Percentiles rank a stretch among this genome's conserved stretches.
Conservation (phyloP, 1,284 basidiomycete genomes). For the Ustilago tritici region DNA sequence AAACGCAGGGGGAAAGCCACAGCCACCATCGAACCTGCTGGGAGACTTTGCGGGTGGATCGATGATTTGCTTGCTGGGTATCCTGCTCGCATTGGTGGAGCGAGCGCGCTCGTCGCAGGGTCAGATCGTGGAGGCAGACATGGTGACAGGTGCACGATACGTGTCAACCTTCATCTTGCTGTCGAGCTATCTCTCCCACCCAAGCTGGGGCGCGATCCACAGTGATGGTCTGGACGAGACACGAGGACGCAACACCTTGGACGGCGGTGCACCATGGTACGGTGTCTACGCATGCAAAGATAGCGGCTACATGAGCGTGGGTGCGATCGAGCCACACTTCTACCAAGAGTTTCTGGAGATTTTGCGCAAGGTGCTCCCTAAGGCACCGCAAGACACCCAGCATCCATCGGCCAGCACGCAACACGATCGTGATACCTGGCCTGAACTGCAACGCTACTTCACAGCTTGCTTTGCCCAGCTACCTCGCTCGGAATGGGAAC, state of each 20-base stretch:
- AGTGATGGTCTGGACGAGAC: slow-evolving; percentile 70
- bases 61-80: slow-evolving; percentile 79
- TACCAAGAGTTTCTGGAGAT: slow-evolving; percentile 50
- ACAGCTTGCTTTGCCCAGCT: slow-evolving; percentile 76
- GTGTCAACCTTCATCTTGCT: slow-evolving; percentile 79
- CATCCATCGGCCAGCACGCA: slow-evolving; percentile 74
- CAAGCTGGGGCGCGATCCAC: slow-evolving; percentile 71
- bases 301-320: slow-evolving; percentile 79
- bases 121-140: slow-evolving; percentile 81
- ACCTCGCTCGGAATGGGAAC: slow-evolving; percentile 78
- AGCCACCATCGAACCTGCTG: slow-evolving; percentile 80
- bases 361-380: slow-evolving; percentile 42
- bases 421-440: slow-evolving; percentile 75
- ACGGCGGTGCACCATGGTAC: slow-evolving; percentile 85
- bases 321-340: slow-evolving; percentile 52
- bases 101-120: slow-evolving; percentile 76
- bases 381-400: slow-evolving; percentile 24
- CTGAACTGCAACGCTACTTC: slow-evolving; percentile 75
- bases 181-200: slow-evolving; percentile 69
- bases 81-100: slow-evolving; percentile 81
- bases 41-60: slow-evolving; percentile 87
- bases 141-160: slow-evolving; percentile 85
- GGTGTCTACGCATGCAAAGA: slow-evolving; percentile 80
- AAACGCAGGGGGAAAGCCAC: slow-evolving; percentile 74
- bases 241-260: slow-evolving; percentile 74